Conservation (phyloP, 1,139 yeast species). For the Geotrichum reessii region DNA sequence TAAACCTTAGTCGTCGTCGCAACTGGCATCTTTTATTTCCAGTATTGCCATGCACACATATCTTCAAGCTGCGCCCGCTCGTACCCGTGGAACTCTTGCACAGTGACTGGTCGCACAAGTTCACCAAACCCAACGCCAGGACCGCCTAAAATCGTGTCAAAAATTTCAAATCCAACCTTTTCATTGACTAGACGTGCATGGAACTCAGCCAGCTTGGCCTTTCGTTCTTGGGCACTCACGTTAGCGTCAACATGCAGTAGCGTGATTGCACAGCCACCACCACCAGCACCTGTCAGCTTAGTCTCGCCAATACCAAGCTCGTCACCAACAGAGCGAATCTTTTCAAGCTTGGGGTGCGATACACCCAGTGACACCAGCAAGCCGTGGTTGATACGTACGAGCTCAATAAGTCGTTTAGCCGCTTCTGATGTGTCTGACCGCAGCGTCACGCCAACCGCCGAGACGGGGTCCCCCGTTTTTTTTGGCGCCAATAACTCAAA, state of each 20-base stretch:
- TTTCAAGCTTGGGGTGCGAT: constrained; percentile 82
- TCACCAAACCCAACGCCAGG: constrained; percentile 65
- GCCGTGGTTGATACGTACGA: constrained; percentile 86
- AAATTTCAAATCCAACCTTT: constrained; percentile 65
- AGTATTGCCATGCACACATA: constrained; percentile 51
- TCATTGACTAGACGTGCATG: constrained; percentile 33
- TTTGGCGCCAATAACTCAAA: constrained; percentile 40
- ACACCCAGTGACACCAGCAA: constrained; percentile 82
- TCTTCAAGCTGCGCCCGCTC: constrained; percentile 38
- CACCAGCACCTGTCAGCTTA: constrained; percentile 97
- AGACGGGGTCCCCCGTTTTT: constrained; percentile 24
- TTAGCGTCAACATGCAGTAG: constrained; percentile 51
- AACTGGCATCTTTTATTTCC: constrained; percentile 34
- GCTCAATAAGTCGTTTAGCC: constrained; percentile 43
- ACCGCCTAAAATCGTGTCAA: constrained; percentile 80
- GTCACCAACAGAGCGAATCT: constrained; percentile 59
- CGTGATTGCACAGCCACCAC: constrained; percentile 98
- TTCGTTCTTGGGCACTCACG: constrained; percentile 31
- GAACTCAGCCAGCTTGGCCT: constrained; percentile 38
- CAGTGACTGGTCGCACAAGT: constrained; percentile 20
- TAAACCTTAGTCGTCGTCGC: no score
- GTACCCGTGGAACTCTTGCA: constrained; percentile 16
- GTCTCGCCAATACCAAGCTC: constrained; percentile 70
- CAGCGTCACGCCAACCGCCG: background rate
- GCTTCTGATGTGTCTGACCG: constrained; percentile 1